phyloP scores from a whole-genome alignment of 2,329 filamentous ascomycete species.

The Epicoccum sorghinum region DNA sequence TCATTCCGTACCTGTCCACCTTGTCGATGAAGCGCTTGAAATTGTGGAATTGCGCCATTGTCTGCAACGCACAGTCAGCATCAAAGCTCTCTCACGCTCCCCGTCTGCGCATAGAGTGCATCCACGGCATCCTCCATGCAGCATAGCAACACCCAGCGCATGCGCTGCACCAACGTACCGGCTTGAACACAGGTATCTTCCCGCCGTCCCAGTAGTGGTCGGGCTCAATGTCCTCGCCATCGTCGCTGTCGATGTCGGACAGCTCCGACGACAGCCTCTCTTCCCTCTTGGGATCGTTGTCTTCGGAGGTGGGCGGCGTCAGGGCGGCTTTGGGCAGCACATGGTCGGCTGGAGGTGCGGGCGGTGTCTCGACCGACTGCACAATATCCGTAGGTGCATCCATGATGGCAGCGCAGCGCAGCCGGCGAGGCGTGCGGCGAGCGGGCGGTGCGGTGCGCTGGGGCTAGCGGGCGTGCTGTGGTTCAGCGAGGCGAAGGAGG shows the following conservation, averaged over 20 bases:
- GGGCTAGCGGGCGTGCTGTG: constrained; percentile 25
- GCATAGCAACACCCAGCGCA: background rate
- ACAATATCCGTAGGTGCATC: constrained; percentile 38
- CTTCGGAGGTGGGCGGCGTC: constrained; percentile 60
- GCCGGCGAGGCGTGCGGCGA: constrained; percentile 21
- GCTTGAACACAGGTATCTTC: constrained; percentile 90
- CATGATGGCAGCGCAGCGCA: constrained; percentile 30
- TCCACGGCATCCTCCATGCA: constrained; percentile 2
- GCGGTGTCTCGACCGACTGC: constrained; percentile 41
- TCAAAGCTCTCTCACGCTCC: background rate
- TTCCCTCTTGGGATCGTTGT: constrained; percentile 52
- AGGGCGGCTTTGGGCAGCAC: constrained; percentile 48
- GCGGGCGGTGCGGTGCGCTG: constrained; percentile 27
- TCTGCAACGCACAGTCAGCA: constrained; percentile 51
- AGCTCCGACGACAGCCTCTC: constrained; percentile 55
- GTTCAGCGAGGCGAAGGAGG: constrained; percentile 33
- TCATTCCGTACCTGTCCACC: constrained; percentile 95
- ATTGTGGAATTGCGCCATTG: constrained; percentile 91
- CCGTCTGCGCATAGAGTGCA: constrained; percentile 7
- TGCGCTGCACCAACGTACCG: constrained; percentile 58
- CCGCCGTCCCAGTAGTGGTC: constrained; percentile 85
- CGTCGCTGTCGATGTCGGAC: constrained; percentile 55
- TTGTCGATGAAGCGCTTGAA: constrained; percentile 92
- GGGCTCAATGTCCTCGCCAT: constrained; percentile 74
- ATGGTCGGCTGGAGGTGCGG: constrained; percentile 33